Evolutionary conservation across 2,329 filamentous ascomycete species (phyloP).

Genomic region (Paracoccidioides brasiliensis): DNA sequence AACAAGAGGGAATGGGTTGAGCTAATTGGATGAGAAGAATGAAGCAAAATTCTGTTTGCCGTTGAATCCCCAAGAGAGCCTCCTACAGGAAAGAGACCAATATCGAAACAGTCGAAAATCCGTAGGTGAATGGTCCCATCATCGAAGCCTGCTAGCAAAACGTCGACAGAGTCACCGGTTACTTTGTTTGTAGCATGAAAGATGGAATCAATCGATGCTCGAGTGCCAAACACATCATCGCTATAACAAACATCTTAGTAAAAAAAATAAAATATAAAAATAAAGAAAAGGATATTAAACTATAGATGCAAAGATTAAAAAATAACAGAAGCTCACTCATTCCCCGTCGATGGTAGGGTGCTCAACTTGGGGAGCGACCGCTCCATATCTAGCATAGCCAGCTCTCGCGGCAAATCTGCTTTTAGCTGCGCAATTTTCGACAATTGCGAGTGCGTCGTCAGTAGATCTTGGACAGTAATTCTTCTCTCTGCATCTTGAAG

Average conservation of each 20-base stretch:
- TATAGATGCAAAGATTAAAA: background rate
- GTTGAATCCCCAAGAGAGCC: constrained; percentile 25
- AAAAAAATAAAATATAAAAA: background rate
- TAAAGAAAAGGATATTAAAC: background rate
- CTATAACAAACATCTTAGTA: constrained; percentile 25
- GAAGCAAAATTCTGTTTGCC: constrained; percentile 37
- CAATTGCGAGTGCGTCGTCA: constrained; percentile 26
- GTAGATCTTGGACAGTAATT: constrained; percentile 30
- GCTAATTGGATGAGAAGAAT: constrained; percentile 58
- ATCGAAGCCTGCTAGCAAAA: constrained; percentile 61
- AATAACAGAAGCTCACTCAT: constrained; percentile 34
- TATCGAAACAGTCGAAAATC: constrained; percentile 74
- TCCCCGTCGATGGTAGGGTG: constrained; percentile 51
- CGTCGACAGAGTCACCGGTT: constrained; percentile 62
- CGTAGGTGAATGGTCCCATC: constrained; percentile 62
- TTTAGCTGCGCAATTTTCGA: constrained; percentile 27
- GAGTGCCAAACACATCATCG: constrained; percentile 53
- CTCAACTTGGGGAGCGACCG: constrained; percentile 64
- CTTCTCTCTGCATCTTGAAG: constrained; percentile 17
- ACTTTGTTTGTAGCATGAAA: constrained; percentile 51
- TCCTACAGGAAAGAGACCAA: constrained; percentile 44
- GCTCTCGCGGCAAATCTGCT: constrained; percentile 54
- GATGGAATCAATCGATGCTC: constrained; percentile 55
- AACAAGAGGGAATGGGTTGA: constrained; percentile 66
- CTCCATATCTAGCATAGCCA: constrained; percentile 65